Evolutionary conservation across 495 filamentous ascomycete genomes (phyloP).

Genomic region (Aspergillus carlsbadensis): DNA sequence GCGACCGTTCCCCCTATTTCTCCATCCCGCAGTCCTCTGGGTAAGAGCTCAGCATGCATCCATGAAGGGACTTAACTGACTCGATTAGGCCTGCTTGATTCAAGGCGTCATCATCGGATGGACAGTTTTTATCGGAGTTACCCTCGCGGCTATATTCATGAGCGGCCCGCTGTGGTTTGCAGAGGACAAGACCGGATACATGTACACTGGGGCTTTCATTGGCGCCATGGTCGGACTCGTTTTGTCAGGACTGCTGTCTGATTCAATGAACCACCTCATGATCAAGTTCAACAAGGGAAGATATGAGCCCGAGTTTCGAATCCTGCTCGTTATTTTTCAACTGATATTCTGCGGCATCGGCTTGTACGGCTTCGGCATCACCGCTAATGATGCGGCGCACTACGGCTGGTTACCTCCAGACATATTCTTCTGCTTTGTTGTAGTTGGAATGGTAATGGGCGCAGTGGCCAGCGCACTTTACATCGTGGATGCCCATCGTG

Average conservation of each 20-base stretch:
- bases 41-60: slow-evolving; percentile 26
- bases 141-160: slow-evolving; percentile 79
- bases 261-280: slow-evolving; percentile 68
- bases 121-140: slow-evolving; percentile 91
- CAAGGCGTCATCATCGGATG: slow-evolving; percentile 92
- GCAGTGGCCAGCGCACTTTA: slow-evolving; percentile 86
- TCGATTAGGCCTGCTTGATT: slow-evolving; percentile 66
- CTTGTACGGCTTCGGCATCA: slow-evolving; percentile 80
- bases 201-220: slow-evolving; percentile 84
- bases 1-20: slow-evolving; percentile 62
- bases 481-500: slow-evolving; percentile 90
- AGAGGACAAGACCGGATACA: slow-evolving; percentile 81
- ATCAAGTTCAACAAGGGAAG: slow-evolving; percentile 73
- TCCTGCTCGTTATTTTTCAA: slow-evolving; percentile 79
- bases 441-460: slow-evolving; percentile 87
- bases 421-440: slow-evolving; percentile 73
- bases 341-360: slow-evolving; percentile 75
- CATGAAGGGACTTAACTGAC: background rate
- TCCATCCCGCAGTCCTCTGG: slow-evolving; percentile 87
- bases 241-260: slow-evolving; percentile 69
- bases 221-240: slow-evolving; percentile 78
- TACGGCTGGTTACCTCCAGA: slow-evolving; percentile 74
- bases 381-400: slow-evolving; percentile 51
- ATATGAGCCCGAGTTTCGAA: slow-evolving; percentile 89
- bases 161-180: slow-evolving; percentile 76